phyloP scores from a whole-genome alignment of 768 basidiomycete species.

The Kwoniella heveanensis region DNA sequence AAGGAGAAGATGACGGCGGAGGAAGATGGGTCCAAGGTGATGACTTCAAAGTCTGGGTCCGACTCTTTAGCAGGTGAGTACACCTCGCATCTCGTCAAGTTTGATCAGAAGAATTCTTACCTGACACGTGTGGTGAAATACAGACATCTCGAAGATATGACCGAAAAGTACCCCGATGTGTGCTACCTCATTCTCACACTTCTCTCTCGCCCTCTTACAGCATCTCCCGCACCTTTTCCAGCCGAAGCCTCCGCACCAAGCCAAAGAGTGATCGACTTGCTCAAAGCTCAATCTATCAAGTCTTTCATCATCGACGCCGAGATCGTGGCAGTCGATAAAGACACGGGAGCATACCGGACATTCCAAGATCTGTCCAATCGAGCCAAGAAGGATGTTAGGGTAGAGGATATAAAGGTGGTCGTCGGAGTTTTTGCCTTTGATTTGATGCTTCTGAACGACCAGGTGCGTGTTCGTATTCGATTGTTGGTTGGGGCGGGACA shows the following conservation, averaged over 20 bases:
- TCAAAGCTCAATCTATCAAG: constrained; percentile 27
- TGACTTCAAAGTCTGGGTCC: constrained; percentile 59
- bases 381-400: constrained; percentile 76
- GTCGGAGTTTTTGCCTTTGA: constrained; percentile 89
- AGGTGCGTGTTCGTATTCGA: constrained; percentile 69
- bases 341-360: constrained; percentile 66
- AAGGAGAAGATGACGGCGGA: constrained; percentile 65
- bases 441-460: constrained; percentile 78
- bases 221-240: constrained; percentile 31
- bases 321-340: constrained; percentile 76
- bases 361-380: constrained; percentile 87
- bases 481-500: too few species aligned
- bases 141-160: constrained; percentile 92
- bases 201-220: constrained; percentile 56
- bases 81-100: too few species aligned
- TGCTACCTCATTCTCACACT: constrained; percentile 63
- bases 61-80: constrained; percentile 67
- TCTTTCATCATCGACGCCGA: constrained; percentile 72
- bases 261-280: constrained; percentile 34
- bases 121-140: too few species aligned
- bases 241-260: constrained; percentile 35
- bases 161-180: constrained; percentile 88
- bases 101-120: too few species aligned
- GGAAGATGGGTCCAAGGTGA: constrained; percentile 49
- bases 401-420: constrained; percentile 72